Evolutionary conservation across 768 basidiomycete genomes (phyloP), one percentile per base, ranked within the genome.

Genomic region (Tricholoma terreum): DNA sequence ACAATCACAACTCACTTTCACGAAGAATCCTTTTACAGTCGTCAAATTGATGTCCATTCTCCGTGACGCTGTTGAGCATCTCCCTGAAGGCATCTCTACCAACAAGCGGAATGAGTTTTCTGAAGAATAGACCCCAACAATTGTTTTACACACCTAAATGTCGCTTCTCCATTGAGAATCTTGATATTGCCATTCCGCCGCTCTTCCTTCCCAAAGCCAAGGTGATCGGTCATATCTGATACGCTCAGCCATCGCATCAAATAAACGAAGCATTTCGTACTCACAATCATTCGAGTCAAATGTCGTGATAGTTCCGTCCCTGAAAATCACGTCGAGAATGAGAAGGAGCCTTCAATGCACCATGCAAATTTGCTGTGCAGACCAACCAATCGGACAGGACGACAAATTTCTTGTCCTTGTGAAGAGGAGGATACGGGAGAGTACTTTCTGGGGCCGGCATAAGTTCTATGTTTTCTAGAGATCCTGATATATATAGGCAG

Each of bases 221-320:
- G 82, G 68, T 90, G 86, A 72, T 98, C 96, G 34, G 94, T 94
- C 77, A 96, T 69, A 70, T 86, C 92, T 94, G 64, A 43, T 33
- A 33, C 19, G 21, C 45, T 50, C 46, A n/a, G n/a, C n/a, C n/a
- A n/a, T n/a, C n/a, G n/a, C n/a, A n/a, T n/a, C n/a, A n/a, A n/a
- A 31, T 8, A 22, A 55, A 15, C 19, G 40, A 19, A 42, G 27
- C 8, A 17, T 17, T 17, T 27, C 15, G 63, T n/a, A n/a, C 85
- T 60, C 68, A 93, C 90, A 94, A 65, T 97, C 94, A 71, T 98
- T 98, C 6, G 91, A 93, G 69, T 98, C 94, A 66, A 82, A 84
- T 38, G 83, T 93, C 3, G 94, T 96, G 74, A 98, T 96, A 12
- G 94, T 98, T 65, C 90, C 90, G 75, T 93, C 90, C 91, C 90